Evolutionary conservation across 805 yeast genomes (phyloP), one percentile per base, ranked within the genome.

Genomic region (Schizosaccharomyces lindneri): DNA sequence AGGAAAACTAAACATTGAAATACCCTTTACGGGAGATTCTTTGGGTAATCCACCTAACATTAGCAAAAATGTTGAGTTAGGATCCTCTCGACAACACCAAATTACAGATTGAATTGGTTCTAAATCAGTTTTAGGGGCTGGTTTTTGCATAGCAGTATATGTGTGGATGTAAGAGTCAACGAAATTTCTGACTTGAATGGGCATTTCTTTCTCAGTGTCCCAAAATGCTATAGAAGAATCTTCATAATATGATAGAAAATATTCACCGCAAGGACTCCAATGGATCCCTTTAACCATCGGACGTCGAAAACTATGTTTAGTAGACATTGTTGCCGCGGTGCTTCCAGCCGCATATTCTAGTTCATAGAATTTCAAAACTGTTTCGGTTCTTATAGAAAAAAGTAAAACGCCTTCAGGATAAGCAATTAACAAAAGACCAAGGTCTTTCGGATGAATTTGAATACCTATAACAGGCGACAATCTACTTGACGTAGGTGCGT

Each of bases 191-290:
- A 96, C 93, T 62, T 82, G 82, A 15, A 93, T 74, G 55, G 81
- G 72, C 17, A 80, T 79, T 0, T 94, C 96, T 41, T 31, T 24
- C 46, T 82, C 82, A 41, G 87, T 84, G 70, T 93, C 98, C 97
- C 97, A 93, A 68, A 93, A 93, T 1, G 81, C 95, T 46, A 93
- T 67, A 0, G 94, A 79, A 62, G 90, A 90, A 68, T 89, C 95
- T 27, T 75, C 81, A 70, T 90, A 94, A 1, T 81, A 78, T 0
- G 95, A 83, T 24, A 85, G 77, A 2, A 87, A 73, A 68, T 89
- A 95, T 57, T 88, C 77, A 0, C 97, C 96, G 68, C 87, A 87
- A 2, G 99, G 98, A 70, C 90, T 97, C 80, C 86, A 93, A 43
- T 80, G 74, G 0, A 95, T 82, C 60, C 81, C 73, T 1, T 73